phyloP scores from a whole-genome alignment of 768 basidiomycete species.

The Agrocybe pediades region DNA sequence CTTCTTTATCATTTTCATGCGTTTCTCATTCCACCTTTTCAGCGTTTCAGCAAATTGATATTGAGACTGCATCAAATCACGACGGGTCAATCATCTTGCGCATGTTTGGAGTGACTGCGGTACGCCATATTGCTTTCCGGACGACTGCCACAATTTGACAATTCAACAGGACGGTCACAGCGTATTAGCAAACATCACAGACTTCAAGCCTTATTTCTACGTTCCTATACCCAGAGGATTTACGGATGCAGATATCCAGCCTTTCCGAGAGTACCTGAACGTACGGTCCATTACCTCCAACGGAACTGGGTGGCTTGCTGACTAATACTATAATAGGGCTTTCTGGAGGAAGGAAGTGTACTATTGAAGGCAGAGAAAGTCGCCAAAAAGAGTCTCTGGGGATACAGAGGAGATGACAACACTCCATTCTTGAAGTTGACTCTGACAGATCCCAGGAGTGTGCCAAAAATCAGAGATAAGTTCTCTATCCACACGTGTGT shows the following conservation, averaged over 20 bases:
- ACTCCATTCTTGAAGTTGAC: conserved; percentile 86
- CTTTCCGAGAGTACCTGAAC: conserved; percentile 74
- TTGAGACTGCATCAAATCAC: conserved; percentile 63
- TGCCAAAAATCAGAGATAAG: conserved; percentile 94
- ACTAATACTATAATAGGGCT: conserved; percentile 24
- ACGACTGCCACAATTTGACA: not conserved
- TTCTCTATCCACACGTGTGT: conserved; percentile 23
- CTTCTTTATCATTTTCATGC: not conserved
- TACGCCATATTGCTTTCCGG: conserved; percentile 25
- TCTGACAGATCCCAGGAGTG: conserved; percentile 64
- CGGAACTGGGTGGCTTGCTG: not conserved
- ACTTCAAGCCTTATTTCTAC: conserved; percentile 94
- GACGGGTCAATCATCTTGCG: conserved; percentile 50
- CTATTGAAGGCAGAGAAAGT: conserved; percentile 61
- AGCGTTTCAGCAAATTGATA: conserved; percentile 98
- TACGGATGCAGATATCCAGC: conserved; percentile 58
- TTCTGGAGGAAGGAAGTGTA: conserved; percentile 30
- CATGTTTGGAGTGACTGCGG: conserved; percentile 93
- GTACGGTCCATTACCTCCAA: conserved; percentile 42
- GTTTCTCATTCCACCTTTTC: not conserved
- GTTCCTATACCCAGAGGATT: conserved; percentile 87
- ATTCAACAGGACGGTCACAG: conserved; percentile 75
- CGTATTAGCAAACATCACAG: conserved; percentile 79
- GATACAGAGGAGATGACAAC: conserved; percentile 81
- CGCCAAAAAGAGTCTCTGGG: conserved; percentile 78